A percentile compares a stretch with the other conserved stretches of the same genome.
phyloP scores from a whole-genome alignment of 192 early-diverging fungal species.

The Spinellus fusiger region DNA sequence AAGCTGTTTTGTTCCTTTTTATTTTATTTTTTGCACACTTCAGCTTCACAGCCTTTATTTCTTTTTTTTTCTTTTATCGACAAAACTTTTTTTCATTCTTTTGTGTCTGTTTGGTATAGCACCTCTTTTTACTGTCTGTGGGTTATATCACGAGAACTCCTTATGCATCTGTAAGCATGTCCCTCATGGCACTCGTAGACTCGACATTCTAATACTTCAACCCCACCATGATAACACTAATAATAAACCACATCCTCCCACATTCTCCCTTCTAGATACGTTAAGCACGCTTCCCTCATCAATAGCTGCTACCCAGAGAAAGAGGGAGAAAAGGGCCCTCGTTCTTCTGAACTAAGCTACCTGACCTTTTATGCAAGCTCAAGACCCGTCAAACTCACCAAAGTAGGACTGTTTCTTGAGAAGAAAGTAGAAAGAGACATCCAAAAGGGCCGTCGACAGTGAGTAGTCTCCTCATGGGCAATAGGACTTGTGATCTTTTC shows the following conservation, averaged over 20 bases:
- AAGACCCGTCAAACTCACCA: slow-evolving; percentile 84
- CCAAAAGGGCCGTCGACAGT: slow-evolving; percentile 51
- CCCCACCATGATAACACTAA: too few species aligned
- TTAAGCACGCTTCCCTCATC: slow-evolving; percentile 73
- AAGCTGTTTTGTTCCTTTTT: too few species aligned
- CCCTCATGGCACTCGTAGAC: too few species aligned
- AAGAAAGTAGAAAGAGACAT: slow-evolving; percentile 63
- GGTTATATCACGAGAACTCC: too few species aligned
- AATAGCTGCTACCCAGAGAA: slow-evolving; percentile 66
- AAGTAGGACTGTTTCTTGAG: slow-evolving; percentile 81
- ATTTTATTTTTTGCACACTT: too few species aligned
- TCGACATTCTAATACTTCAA: too few species aligned
- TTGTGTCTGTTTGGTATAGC: too few species aligned
- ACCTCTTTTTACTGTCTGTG: too few species aligned
- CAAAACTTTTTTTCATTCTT: too few species aligned
- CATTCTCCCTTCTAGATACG: slow-evolving; percentile 40
- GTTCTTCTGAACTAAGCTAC: slow-evolving; percentile 75
- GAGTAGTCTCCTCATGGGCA: slow-evolving; percentile 29
- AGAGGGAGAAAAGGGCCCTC: slow-evolving; percentile 64
- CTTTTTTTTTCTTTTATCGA: too few species aligned
- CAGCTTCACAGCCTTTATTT: too few species aligned
- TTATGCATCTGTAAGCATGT: too few species aligned
- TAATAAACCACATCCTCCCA: background rate
- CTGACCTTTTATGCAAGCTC: slow-evolving; percentile 84
- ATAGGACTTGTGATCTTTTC: background rate